Evolutionary conservation across 2,329 filamentous ascomycete species (phyloP), one percentile per base, ranked within the genome.

Genomic region (Aphanoascus verrucosus): DNA sequence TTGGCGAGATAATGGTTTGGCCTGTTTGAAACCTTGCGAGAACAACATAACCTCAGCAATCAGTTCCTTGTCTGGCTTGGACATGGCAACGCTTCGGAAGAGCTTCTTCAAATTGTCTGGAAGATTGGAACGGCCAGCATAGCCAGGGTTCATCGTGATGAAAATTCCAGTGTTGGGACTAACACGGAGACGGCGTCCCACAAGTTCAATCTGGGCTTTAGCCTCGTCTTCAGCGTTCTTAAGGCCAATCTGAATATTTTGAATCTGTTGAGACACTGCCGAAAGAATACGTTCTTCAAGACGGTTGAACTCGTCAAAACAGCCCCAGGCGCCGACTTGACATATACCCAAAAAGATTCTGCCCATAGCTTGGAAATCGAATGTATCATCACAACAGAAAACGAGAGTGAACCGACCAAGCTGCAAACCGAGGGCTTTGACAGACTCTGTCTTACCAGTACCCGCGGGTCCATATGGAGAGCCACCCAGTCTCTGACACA

Each of bases 21-120:
- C 93, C 69, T 95, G 88, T 63, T 88, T 94, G 77, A 99, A 99
- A 65, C 93, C 93, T 70, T 99, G 93, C 0, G 94, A 98, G 77
- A 96, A 99, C 35, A 99, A 82, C 94, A 98, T 99, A 64, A 99
- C 93, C 74, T 99, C 93, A 35, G 93, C 89, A 71, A 99, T 99
- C 55, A 98, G 85, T 70, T 98, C 94, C 72, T 98, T 98, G 76
- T 98, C 94, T 0, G 93, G 93, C 72, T 97, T 98, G 9, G 93
- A 98, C 93, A 99, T 99, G 58, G 93, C 93, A 49, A 99, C 90
- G 65, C 93, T 98, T 67, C 94, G 85, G 82, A 99, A 99, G 40
- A 99, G 77, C 73, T 98, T 99, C 82, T 99, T 99, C 74, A 99
- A 72, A 69, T 99, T 99, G 73, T 99, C 93, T 1, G 93, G 93